Percentiles rank a stretch among this genome's conserved stretches.
Evolutionary conservation across 495 filamentous ascomycete species (phyloP).

Genomic region (Mytilinidion resinicola): DNA sequence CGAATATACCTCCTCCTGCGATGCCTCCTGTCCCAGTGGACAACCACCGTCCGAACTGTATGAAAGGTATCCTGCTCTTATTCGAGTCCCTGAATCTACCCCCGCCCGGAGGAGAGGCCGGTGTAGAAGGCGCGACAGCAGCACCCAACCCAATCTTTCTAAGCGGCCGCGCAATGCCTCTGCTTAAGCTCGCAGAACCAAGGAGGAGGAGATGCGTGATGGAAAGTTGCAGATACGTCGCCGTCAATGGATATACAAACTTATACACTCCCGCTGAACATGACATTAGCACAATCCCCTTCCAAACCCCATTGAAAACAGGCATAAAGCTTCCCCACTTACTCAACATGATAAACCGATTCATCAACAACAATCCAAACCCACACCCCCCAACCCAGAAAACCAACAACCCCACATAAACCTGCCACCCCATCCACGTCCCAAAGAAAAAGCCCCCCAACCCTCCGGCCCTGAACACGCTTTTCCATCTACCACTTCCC

Average conservation of each 20-base stretch:
- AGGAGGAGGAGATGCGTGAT: conserved; percentile 43
- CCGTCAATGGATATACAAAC: conserved; percentile 44
- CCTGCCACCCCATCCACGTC: conserved; percentile 44
- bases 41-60: conserved; percentile 24
- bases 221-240: conserved; percentile 45
- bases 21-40: conserved; percentile 42
- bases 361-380: conserved; percentile 44
- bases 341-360: conserved; percentile 45
- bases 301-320: not conserved
- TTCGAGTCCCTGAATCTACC: conserved; percentile 11
- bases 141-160: conserved; percentile 35
- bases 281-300: not conserved
- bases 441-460: conserved; percentile 46
- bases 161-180: conserved; percentile 34
- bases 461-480: conserved; percentile 37
- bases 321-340: conserved; percentile 6
- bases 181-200: conserved; percentile 36
- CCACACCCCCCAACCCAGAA: conserved; percentile 40
- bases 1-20: conserved; percentile 46
- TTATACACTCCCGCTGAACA: conserved; percentile 45
- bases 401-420: conserved; percentile 45
- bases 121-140: conserved; percentile 38
- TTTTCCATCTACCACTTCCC: conserved; percentile 19
- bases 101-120: conserved; percentile 18
- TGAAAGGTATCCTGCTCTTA: conserved; percentile 17